Evolutionary conservation across 805 yeast species (phyloP).

Genomic region (Lipomyces spencermartinsiae): DNA sequence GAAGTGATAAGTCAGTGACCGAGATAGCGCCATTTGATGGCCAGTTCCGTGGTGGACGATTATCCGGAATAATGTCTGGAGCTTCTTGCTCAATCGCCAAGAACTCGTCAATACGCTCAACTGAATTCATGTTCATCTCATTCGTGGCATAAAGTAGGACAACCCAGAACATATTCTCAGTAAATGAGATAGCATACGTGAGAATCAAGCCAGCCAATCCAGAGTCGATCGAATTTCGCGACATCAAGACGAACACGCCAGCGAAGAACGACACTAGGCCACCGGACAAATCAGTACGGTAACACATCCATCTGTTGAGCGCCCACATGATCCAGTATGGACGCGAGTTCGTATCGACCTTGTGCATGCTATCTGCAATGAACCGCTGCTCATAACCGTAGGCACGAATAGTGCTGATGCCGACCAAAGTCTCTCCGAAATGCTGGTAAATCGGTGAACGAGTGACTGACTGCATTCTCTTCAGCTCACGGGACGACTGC

Average conservation of each 20-base stretch:
- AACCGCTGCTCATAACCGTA: constrained; percentile 91
- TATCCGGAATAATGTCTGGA: constrained; percentile 63
- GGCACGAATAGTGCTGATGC: constrained; percentile 94
- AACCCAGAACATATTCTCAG: constrained; percentile 89
- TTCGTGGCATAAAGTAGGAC: constrained; percentile 87
- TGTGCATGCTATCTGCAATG: constrained; percentile 75
- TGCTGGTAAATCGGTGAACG: constrained; percentile 97
- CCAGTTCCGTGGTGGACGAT: constrained; percentile 78
- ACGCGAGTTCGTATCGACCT: constrained; percentile 82
- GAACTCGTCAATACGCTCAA: constrained; percentile 90
- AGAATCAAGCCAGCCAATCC: constrained; percentile 95
- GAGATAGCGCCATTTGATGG: constrained; percentile 83
- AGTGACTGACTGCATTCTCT: constrained; percentile 85
- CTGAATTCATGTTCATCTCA: constrained; percentile 97
- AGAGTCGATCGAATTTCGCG: constrained; percentile 74
- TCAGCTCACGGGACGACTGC: constrained; percentile 87
- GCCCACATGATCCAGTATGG: constrained; percentile 97
- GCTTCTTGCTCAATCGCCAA: constrained; percentile 85
- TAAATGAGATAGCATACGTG: constrained; percentile 88
- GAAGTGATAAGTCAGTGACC: constrained; percentile 75
- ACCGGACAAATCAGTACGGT: constrained; percentile 84
- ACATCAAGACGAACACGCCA: constrained; percentile 75
- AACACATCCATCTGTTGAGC: constrained; percentile 90
- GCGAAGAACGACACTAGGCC: constrained; percentile 81
- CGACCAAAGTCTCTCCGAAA: constrained; percentile 89